Conservation (phyloP, 495 filamentous ascomycete species). For the Penicillium fimorum region DNA sequence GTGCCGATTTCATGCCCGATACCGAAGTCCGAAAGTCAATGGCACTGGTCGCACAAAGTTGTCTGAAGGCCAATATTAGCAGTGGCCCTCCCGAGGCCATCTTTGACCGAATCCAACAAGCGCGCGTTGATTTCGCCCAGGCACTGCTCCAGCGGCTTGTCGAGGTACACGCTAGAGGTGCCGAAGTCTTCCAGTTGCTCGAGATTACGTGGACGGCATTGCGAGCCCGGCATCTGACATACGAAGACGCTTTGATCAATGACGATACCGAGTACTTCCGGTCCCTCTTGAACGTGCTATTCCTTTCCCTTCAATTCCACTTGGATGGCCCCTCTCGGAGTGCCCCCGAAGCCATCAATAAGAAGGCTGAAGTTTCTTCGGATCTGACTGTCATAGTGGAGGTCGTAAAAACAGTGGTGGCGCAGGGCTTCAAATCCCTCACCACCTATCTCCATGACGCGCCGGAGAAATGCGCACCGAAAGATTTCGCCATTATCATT, state of each 20-base stretch:
- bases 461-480: conserved; percentile 53
- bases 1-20: conserved; percentile 61
- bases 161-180: conserved; percentile 55
- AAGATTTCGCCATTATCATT: conserved; percentile 85
- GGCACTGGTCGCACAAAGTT: conserved; percentile 65
- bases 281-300: conserved; percentile 78
- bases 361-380: conserved; percentile 41
- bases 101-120: conserved; percentile 67
- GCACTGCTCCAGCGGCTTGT: conserved; percentile 74
- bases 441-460: conserved; percentile 68
- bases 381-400: conserved; percentile 60
- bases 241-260: conserved; percentile 57
- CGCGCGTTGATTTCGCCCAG: conserved; percentile 71
- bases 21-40: conserved; percentile 64
- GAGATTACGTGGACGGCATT: conserved; percentile 65
- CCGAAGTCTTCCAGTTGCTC: conserved; percentile 63
- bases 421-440: conserved; percentile 74
- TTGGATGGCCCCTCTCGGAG: conserved; percentile 27
- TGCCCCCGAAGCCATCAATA: conserved; percentile 36
- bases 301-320: conserved; percentile 72
- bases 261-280: conserved; percentile 74
- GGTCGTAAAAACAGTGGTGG: conserved; percentile 74
- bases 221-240: conserved; percentile 59
- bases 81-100: conserved; percentile 66
- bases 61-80: conserved; percentile 66